phyloP scores from a whole-genome alignment of 2,329 filamentous ascomycete genomes.

The Diatrype stigma region DNA sequence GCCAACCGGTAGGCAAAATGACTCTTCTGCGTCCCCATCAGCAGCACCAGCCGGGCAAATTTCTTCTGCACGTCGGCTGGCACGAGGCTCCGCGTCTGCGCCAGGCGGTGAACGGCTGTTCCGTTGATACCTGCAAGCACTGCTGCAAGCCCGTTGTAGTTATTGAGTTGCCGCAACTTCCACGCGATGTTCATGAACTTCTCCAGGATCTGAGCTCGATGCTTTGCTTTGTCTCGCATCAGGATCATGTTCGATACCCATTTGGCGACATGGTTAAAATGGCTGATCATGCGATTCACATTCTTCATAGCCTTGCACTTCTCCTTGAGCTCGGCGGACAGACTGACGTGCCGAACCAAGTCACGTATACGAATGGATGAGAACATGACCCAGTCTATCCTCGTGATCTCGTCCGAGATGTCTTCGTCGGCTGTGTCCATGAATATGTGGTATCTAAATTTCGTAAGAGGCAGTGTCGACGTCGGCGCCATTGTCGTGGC shows the following conservation, averaged over 20 bases:
- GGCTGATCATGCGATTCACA: conserved; percentile 89
- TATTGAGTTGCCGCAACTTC: conserved; percentile 86
- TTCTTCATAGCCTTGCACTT: conserved; percentile 75
- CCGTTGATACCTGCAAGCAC: conserved; percentile 90
- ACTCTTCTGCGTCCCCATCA: conserved; percentile 91
- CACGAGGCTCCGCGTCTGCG: conserved; percentile 74
- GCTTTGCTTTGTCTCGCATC: conserved; percentile 91
- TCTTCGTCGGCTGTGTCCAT: conserved; percentile 83
- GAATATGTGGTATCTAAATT: conserved; percentile 83
- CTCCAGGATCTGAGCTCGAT: conserved; percentile 83
- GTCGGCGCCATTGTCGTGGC: conserved; percentile 68
- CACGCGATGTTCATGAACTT: conserved; percentile 91
- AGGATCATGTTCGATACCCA: conserved; percentile 83
- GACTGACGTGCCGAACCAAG: conserved; percentile 83
- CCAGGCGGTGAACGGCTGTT: conserved; percentile 77
- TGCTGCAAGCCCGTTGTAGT: conserved; percentile 95
- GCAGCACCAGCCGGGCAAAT: conserved; percentile 80
- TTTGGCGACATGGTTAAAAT: conserved; percentile 82
- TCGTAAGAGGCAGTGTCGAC: conserved; percentile 67
- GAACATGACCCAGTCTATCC: conserved; percentile 98
- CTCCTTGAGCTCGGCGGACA: conserved; percentile 67
- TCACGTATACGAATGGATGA: conserved; percentile 90
- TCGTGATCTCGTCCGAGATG: conserved; percentile 84
- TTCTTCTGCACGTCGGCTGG: conserved; percentile 69
- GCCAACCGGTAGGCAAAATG: conserved; percentile 94